phyloP scores from a whole-genome alignment of 129 eudicot species.

The Dittrichia graveolens region DNA sequence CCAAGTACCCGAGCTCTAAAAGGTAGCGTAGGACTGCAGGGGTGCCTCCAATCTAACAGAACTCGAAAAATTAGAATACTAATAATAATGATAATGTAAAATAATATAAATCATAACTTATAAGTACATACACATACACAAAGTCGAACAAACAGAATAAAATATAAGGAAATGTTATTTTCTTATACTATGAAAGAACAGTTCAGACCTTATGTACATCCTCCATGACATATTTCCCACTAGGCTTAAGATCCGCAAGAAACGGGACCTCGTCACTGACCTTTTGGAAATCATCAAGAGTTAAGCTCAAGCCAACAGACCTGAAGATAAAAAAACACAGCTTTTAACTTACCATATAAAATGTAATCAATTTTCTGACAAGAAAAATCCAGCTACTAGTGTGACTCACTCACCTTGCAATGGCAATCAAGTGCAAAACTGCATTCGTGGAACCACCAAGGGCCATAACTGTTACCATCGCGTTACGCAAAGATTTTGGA shows the following conservation, averaged over 20 bases:
- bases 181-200: neutral
- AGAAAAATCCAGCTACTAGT: neutral
- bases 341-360: constrained; percentile 16
- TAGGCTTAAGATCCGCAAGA: constrained; percentile 99
- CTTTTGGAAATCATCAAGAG: constrained; percentile 94
- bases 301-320: constrained; percentile 83
- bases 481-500: constrained; percentile 76
- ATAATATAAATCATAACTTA: neutral
- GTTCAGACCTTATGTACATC: constrained; percentile 82
- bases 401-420: constrained; percentile 79
- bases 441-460: constrained; percentile 99
- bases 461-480: constrained; percentile 98
- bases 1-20: constrained; percentile 80
- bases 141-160: neutral
- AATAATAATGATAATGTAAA: neutral
- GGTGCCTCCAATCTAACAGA: constrained; percentile 90
- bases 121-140: neutral
- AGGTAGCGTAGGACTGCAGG: constrained; percentile 85
- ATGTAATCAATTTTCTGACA: neutral
- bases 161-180: neutral
- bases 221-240: constrained; percentile 99
- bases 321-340: constrained; percentile 50
- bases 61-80: constrained; percentile 3
- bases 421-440: constrained; percentile 93
- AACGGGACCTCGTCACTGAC: constrained; percentile 88